These are phyloP conservation scores for Clitopilus hobsonii DNA, from an alignment of 768 basidiomycete species.

Conservation along the genomic window DNA sequence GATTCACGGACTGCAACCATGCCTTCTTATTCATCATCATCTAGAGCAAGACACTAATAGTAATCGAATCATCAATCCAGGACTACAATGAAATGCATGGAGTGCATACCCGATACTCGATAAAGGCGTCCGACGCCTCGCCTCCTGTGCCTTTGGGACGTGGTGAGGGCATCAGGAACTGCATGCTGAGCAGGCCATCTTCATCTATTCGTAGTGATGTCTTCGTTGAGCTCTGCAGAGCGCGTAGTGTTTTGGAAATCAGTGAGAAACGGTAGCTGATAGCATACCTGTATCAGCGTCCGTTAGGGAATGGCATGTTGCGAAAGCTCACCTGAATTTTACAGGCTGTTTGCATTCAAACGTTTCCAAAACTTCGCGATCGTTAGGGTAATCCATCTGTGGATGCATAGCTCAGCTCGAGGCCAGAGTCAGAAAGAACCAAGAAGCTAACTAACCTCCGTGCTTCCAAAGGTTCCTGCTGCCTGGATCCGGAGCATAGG, in stretches of 20 bases:
- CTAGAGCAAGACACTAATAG: conserved; percentile 37
- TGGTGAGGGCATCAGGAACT: conserved; percentile 77
- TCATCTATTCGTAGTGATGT: conserved; percentile 85
- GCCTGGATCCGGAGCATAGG: conserved; percentile 80
- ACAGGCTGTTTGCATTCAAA: conserved; percentile 75
- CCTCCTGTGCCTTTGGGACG: conserved; percentile 36
- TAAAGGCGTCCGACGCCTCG: conserved; percentile 53
- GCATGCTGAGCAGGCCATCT: conserved; percentile 79
- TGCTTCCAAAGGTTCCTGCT: conserved; percentile 77
- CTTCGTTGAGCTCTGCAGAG: conserved; percentile 80
- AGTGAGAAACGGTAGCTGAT: conserved; percentile 80
- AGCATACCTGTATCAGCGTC: not conserved
- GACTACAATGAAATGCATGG: not conserved
- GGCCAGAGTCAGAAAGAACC: not conserved
- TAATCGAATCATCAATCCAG: not conserved
- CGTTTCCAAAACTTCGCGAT: conserved; percentile 84
- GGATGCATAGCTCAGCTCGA: not conserved
- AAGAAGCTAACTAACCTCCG: conserved; percentile 75
- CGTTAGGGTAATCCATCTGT: conserved; percentile 96
- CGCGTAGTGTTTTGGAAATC: conserved; percentile 65
- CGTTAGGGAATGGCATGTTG: not conserved
- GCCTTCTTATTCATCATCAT: conserved; percentile 24
- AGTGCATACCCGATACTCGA: conserved; percentile 79
- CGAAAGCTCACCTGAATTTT: conserved; percentile 55
- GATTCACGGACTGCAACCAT: not conserved